Evolutionary conservation across 2,329 filamentous ascomycete species (phyloP).

Genomic region (Cordyceps farinosa): DNA sequence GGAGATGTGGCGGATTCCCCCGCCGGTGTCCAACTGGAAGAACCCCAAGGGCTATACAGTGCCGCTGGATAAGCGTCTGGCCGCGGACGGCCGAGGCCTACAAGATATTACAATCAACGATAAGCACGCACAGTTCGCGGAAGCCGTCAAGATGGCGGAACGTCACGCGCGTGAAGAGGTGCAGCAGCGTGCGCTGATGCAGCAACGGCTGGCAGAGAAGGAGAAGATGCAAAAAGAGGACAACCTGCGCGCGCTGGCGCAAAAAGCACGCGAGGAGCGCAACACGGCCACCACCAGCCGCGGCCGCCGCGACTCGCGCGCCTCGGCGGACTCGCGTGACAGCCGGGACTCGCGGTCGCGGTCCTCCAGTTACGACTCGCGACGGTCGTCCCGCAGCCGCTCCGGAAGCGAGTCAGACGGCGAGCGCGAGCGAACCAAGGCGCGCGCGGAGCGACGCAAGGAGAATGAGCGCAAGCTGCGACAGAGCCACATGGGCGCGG

Average conservation of each 20-base stretch:
- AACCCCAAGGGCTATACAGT: conserved; percentile 98
- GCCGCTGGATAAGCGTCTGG: conserved; percentile 89
- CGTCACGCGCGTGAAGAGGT: conserved; percentile 94
- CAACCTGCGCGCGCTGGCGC: conserved; percentile 78
- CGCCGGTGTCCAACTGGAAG: conserved; percentile 97
- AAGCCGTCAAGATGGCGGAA: conserved; percentile 91
- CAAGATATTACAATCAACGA: conserved; percentile 97
- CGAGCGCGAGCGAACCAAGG: conserved; percentile 70
- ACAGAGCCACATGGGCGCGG: conserved; percentile 92
- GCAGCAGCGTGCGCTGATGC: conserved; percentile 87
- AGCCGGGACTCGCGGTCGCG: conserved; percentile 39
- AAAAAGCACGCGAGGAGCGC: conserved; percentile 85
- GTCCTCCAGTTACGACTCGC: conserved; percentile 33
- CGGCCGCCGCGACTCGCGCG: conserved; percentile 36
- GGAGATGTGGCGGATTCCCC: conserved; percentile 86
- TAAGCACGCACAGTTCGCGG: conserved; percentile 94
- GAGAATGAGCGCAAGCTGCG: conserved; percentile 88
- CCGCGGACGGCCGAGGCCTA: conserved; percentile 85
- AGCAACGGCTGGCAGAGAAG: conserved; percentile 92
- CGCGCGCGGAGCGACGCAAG: conserved; percentile 70
- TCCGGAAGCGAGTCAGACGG: conserved; percentile 63
- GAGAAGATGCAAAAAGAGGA: conserved; percentile 95
- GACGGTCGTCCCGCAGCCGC: conserved; percentile 35
- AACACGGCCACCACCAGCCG: conserved; percentile 48
- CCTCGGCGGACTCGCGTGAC: conserved; percentile 36